Evolutionary conservation across 1,284 basidiomycete species (phyloP).

Genomic region (Xerocomus amazonicus): DNA sequence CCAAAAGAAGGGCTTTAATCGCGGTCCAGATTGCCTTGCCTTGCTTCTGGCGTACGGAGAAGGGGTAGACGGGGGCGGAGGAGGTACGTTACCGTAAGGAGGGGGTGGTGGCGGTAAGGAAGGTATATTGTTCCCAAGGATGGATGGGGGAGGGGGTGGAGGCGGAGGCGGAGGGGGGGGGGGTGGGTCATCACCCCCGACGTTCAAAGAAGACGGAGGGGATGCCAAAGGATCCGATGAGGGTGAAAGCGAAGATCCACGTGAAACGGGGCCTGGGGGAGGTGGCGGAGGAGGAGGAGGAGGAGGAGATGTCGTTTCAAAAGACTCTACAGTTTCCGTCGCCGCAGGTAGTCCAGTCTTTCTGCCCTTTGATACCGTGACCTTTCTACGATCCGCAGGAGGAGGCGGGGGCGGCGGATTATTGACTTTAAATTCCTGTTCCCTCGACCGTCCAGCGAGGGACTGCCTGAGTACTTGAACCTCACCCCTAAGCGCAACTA

Average conservation of each 20-base stretch:
- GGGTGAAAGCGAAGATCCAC: no score
- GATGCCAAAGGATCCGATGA: not conserved
- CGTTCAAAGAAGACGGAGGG: no score
- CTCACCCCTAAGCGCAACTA: conserved; percentile 50
- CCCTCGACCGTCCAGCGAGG: conserved; percentile 52
- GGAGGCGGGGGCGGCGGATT: conserved; percentile 65
- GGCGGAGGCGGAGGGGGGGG: not conserved
- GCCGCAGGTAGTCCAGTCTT: conserved; percentile 5
- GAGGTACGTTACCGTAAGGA: conserved; percentile 30
- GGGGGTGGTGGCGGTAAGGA: conserved; percentile 33
- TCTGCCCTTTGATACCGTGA: conserved; percentile 24
- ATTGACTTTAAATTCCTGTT: conserved; percentile 68
- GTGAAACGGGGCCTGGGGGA: not conserved
- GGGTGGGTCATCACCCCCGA: no score
- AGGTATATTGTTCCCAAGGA: conserved; percentile 6
- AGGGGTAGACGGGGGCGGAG: conserved; percentile 36
- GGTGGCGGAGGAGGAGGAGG: conserved; percentile 9
- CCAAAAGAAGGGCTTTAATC: conserved; percentile 89
- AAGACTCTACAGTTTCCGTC: conserved; percentile 1
- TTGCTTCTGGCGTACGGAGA: conserved; percentile 34
- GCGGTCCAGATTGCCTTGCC: conserved; percentile 37
- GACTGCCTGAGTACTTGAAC: conserved; percentile 52
- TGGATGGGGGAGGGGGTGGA: conserved; percentile 27
- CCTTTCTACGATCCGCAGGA: conserved; percentile 30
- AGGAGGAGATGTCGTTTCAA: conserved; percentile 4